Evolutionary conservation across 441 rosid species (phyloP).

Genomic region (Euphorbia corollata): DNA sequence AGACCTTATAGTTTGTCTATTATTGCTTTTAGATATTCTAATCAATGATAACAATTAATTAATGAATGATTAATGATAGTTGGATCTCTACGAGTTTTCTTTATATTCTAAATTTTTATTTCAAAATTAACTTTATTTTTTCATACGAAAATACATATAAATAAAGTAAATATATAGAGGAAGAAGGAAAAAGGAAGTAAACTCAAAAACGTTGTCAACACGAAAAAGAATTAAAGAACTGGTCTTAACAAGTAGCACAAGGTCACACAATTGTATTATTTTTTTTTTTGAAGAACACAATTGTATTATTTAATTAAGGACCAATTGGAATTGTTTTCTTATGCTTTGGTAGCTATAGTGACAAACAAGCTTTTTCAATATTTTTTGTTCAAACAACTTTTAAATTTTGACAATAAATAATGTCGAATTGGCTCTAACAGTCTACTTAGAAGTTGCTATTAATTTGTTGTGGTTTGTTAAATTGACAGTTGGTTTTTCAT

Average conservation of each 20-base stretch:
- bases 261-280: conserved; percentile 2
- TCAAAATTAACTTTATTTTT: no score
- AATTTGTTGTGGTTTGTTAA: no score
- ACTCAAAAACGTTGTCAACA: conserved; percentile 29
- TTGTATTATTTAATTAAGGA: background rate
- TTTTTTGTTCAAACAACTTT: no score
- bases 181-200: background rate
- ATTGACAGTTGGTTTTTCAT: no score
- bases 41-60: background rate
- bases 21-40: conserved; percentile 14
- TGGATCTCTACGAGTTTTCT: background rate
- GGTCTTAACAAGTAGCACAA: conserved; percentile 17
- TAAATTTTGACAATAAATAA: no score
- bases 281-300: no score
- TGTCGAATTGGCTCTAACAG: no score
- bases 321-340: no score
- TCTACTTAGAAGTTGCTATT: no score
- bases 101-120: background rate
- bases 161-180: background rate
- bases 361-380: no score
- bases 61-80: background rate
- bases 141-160: background rate
- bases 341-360: no score
- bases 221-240: conserved; percentile 24
- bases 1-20: conserved; percentile 28